phyloP scores from a whole-genome alignment of 176 grass and related monocot species.

The Poa annua region DNA sequence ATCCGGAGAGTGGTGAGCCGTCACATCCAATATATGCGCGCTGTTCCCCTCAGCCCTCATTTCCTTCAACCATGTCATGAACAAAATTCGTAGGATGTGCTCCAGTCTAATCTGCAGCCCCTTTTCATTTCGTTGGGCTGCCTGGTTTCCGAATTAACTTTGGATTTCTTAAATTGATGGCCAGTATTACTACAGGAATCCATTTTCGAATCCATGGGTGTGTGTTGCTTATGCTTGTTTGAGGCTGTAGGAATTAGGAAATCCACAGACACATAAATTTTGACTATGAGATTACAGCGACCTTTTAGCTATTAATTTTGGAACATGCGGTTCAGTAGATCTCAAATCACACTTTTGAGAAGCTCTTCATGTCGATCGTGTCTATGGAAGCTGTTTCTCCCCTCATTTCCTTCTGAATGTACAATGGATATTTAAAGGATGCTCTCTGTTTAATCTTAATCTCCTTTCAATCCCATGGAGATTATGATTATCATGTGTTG shows the following conservation, averaged over 20 bases:
- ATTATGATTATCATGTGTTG: not conserved
- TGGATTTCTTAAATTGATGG: not conserved
- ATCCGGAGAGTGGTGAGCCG: slow-evolving; percentile 57
- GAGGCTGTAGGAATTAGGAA: not conserved
- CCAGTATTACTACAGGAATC: not conserved
- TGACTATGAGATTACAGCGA: not conserved
- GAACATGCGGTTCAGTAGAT: not conserved
- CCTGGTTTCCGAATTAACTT: not conserved
- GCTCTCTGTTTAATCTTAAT: not conserved
- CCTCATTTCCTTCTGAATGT: slow-evolving; percentile 15
- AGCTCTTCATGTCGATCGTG: slow-evolving; percentile 9
- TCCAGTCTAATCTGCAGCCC: too few relatives aligned
- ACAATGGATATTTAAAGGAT: not conserved
- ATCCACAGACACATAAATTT: not conserved
- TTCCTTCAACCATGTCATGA: not conserved
- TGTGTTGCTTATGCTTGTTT: not conserved
- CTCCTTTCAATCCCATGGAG: not conserved
- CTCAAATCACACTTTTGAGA: not conserved
- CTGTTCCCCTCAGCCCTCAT: not conserved
- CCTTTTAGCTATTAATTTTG: not conserved
- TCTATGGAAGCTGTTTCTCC: not conserved
- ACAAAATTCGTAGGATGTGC: too few relatives aligned
- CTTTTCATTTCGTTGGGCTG: too few relatives aligned
- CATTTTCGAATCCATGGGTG: not conserved
- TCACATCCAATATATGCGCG: not conserved